phyloP scores from a whole-genome alignment of 1,284 basidiomycete genomes.

The Uromyces viciae-fabae region DNA sequence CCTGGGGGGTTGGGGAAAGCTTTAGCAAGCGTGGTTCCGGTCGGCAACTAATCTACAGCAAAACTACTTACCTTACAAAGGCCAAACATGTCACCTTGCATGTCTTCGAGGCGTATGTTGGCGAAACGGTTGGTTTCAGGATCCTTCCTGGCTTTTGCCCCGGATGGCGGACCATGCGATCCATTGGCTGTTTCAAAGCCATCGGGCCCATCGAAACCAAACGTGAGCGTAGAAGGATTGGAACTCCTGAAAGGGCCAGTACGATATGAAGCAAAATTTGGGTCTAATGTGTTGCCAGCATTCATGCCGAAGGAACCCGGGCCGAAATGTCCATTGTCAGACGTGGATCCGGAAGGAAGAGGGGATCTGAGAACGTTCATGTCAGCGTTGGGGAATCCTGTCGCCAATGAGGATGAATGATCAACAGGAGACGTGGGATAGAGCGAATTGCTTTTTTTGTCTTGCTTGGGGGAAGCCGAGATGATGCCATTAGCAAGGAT shows the following conservation, averaged over 20 bases:
- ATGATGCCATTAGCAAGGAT: conserved; percentile 4
- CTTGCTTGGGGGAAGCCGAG: conserved; percentile 21
- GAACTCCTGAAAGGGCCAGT: background rate
- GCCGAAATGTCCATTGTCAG: conserved; percentile 12
- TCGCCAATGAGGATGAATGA: background rate
- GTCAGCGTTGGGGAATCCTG: conserved; percentile 18
- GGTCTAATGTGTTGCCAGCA: conserved; percentile 1
- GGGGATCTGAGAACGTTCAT: conserved; percentile 17
- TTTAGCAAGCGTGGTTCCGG: conserved; percentile 66
- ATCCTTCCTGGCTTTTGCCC: conserved; percentile 11
- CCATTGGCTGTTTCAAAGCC: background rate
- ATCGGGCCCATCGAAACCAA: conserved; percentile 37
- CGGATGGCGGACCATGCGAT: background rate
- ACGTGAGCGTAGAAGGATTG: conserved; percentile 1
- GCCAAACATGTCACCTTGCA: conserved; percentile 64
- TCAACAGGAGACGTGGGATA: conserved; percentile 24
- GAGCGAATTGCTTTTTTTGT: conserved; percentile 27
- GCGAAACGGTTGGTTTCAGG: conserved; percentile 82
- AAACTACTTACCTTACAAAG: conserved; percentile 30
- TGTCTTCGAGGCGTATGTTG: conserved; percentile 88
- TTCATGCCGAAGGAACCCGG: conserved; percentile 1
- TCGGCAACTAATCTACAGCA: background rate
- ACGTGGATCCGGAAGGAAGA: conserved; percentile 5
- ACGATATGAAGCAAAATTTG: conserved; percentile 6
- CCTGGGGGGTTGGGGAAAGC: conserved; percentile 65